A percentile compares a stretch with the other conserved stretches of the same genome.
phyloP scores from a whole-genome alignment of 371 early-diverging fungal genomes.

The Agmasoma carcini region DNA sequence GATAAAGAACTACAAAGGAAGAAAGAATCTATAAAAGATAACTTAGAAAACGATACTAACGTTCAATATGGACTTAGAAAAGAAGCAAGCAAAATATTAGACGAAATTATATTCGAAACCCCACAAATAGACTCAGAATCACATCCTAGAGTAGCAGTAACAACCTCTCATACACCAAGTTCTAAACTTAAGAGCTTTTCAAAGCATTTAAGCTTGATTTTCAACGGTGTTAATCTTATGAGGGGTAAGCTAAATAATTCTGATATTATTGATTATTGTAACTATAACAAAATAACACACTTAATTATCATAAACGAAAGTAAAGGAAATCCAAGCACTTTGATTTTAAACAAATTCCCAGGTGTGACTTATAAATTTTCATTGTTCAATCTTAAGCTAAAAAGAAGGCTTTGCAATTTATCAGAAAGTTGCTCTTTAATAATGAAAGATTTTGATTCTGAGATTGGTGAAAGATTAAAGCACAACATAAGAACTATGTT shows the following conservation, averaged over 20 bases:
- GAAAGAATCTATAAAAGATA: conserved; percentile 12
- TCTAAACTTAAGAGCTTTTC: conserved; percentile 77
- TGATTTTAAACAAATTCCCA: conserved; percentile 84
- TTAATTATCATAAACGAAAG: conserved; percentile 83
- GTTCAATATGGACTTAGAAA: conserved; percentile 27
- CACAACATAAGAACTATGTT: conserved; percentile 21
- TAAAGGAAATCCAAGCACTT: conserved; percentile 85
- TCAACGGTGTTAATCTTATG: conserved; percentile 86
- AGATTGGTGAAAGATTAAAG: conserved; percentile 64
- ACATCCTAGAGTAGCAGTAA: conserved; percentile 75
- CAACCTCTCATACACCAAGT: conserved; percentile 86
- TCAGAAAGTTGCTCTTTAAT: conserved; percentile 72
- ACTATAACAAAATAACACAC: conserved; percentile 76
- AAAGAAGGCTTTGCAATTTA: conserved; percentile 64
- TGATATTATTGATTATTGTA: conserved; percentile 57
- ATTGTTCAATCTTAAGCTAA: conserved; percentile 72
- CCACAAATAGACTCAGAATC: conserved; percentile 31
- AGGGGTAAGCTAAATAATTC: conserved; percentile 83
- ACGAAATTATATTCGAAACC: conserved; percentile 39
- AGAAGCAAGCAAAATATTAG: conserved; percentile 29
- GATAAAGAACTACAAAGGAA: conserved; percentile 26
- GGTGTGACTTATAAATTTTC: conserved; percentile 92
- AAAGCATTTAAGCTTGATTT: conserved; percentile 83
- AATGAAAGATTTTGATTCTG: conserved; percentile 69
- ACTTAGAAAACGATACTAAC: conserved; percentile 12